Evolutionary conservation across 345 rosid species (phyloP), one percentile per base, ranked within the genome.

Genomic region (Zanthoxylum bungeanum): DNA sequence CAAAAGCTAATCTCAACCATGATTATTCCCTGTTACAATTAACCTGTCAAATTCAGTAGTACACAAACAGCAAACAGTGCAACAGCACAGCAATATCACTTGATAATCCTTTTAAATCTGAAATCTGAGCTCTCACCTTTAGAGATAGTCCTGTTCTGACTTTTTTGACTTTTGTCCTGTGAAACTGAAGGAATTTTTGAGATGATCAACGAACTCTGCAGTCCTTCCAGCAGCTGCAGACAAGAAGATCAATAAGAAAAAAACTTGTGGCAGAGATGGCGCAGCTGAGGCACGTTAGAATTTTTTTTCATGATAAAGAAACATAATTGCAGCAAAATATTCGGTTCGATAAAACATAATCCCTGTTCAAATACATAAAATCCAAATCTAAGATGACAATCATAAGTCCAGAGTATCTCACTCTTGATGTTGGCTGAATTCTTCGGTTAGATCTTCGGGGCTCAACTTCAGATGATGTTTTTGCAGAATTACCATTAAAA

Each of bases 401-500:
- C 58, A 33, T 33, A 56, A 14, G 21, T 73, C 37, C 31, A 27
- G 27, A 31, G n/a, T n/a, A 9, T n/a, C 98, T 85, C 81, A 93
- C 99, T 77, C 95, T 88, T 57, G 98, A 96, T 19, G 99, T 96
- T 67, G 99, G 99, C 83, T 91, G 97, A 76, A 96, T 96, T 81
- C 89, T 87, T 60, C 98, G 96, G 57, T 73, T 78, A 61, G 98
- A 96, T 80, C 99, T 85, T n/a, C 99, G 95, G 37, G 95, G 98
- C 82, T 91, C 99, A 47, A 56, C 75, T 19, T 86, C 92, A 64
- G 81, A 50, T n/a, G n/a, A n/a, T 55, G 83, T 36, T 66, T 85
- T 86, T 44, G 79, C 62, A 62, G 88, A 72, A 72, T 72, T 69
- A 47, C 73, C 80, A 71, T 62, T 78, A 30, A 80, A 60, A 40